Percentiles rank a stretch among this genome's conserved stretches.
These are phyloP conservation scores for Pelargonium australe DNA, from an alignment of 441 rosid genomes.

Conservation along the genomic window DNA sequence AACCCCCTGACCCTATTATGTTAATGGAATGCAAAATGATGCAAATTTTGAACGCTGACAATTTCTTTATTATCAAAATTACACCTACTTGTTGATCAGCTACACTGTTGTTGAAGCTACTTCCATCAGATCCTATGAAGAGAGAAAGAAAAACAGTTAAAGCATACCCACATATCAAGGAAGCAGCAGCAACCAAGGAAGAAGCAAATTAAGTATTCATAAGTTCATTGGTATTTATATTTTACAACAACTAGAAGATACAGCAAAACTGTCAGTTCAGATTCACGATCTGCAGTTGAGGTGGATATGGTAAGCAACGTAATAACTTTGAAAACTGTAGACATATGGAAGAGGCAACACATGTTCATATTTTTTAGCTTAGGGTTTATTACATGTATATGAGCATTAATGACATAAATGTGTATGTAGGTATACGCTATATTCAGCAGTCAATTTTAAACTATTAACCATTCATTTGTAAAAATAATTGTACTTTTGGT, in stretches of 20 bases:
- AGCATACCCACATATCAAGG: constrained; percentile 18
- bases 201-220: not conserved
- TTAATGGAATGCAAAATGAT: not conserved
- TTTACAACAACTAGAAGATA: not conserved
- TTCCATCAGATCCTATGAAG: constrained; percentile 59
- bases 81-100: constrained; percentile 87
- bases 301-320: too few species aligned
- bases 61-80: constrained; percentile 11
- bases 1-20: not conserved
- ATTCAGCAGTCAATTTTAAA: not conserved
- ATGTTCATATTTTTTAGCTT: too few species aligned
- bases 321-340: not conserved
- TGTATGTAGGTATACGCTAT: too few species aligned
- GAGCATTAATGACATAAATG: too few species aligned
- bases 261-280: not conserved
- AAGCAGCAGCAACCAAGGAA: constrained; percentile 15
- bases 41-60: not conserved
- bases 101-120: constrained; percentile 87
- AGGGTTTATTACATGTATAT: too few species aligned
- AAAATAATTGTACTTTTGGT: not conserved
- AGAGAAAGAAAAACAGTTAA: constrained; percentile 1
- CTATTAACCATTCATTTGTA: not conserved
- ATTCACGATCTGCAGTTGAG: too few species aligned
- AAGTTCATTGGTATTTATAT: not conserved
- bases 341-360: not conserved